Base-by-base conservation (phyloP, 768 basidiomycete species). In the Lyophyllum atratum region DNA sequence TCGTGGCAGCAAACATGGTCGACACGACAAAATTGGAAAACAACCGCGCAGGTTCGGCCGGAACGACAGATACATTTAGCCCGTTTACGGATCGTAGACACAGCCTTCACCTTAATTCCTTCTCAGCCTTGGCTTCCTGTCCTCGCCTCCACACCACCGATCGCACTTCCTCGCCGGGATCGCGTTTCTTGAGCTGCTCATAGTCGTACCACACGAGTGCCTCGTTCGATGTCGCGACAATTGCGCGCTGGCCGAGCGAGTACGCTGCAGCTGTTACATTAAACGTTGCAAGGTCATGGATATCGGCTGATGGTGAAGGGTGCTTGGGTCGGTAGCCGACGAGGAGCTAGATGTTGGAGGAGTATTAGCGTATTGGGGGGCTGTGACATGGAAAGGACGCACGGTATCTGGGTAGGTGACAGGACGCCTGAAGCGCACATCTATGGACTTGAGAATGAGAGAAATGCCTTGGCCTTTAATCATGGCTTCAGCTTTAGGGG, bases 181-280 rank as follows among this genome's bases (percentile, higher is more conserved):
- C 79, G 58, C 82, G 83, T 69, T 89, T 91, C 69, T 71, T 78
- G 52, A 89, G 76, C 17, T 61, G 74, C 54, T 89, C 85, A 60
- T 92, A 91, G 67, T 92, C 86, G 58, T 90, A 92, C 90, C 90
- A 92, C 9, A 90, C 89, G 19, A 89, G 65, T 3, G 80, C 77
- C 55, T 85, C 82, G 61, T 85, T 82, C 2, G 86, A 83, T 57
- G 84, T 80, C 0, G 88, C 82, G 6, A 90, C 89, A 51, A 88
- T 77, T 10, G 80, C 74, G 40, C 78, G 74, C 67, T 90, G 90
- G 14, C 74, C 64, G 44, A 87, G 76, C 11, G 90, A 90, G 69
- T 85, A 92, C 9, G 87, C 83, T 17, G 77, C 78, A 10, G 82
- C 80, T 7, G 70, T 69, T 46, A 85, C 72, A 43, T 75, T 70